A percentile compares a stretch with the other conserved stretches of the same genome.
Evolutionary conservation across 1,139 yeast genomes (phyloP).

Genomic region (Magnusiomyces suaveolens): DNA sequence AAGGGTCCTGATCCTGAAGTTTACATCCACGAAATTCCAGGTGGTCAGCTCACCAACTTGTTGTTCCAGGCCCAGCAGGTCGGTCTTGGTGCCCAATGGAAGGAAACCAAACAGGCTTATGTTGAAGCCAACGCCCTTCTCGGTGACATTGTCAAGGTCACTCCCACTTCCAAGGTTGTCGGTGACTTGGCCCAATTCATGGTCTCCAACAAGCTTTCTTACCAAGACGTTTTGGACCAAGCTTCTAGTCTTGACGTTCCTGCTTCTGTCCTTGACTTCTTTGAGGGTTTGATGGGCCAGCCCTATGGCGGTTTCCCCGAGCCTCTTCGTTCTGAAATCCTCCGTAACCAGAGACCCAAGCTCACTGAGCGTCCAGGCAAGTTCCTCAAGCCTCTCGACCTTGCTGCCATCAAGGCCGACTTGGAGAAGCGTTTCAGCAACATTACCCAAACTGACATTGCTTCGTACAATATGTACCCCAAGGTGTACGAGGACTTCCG

Average conservation of each 20-base stretch:
- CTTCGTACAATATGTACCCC: constrained; percentile 95
- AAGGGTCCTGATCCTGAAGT: constrained; percentile 99
- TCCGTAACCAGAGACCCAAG: constrained; percentile 84
- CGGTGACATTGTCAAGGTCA: constrained; percentile 95
- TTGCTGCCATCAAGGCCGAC: constrained; percentile 60
- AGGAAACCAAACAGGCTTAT: constrained; percentile 88
- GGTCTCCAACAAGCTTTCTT: constrained; percentile 85
- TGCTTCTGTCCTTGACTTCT: constrained; percentile 91
- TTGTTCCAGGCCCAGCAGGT: constrained; percentile 98
- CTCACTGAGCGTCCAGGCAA: constrained; percentile 87
- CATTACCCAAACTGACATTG: constrained; percentile 78
- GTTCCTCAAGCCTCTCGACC: constrained; percentile 71
- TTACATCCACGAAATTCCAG: constrained; percentile 96
- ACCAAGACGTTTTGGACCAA: constrained; percentile 76
- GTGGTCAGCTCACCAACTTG: constrained; percentile 96
- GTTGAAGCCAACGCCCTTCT: constrained; percentile 78
- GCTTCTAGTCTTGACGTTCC: constrained; percentile 96
- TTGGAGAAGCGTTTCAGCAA: constrained; percentile 42
- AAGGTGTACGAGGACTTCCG: constrained; percentile 86
- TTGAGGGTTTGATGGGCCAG: constrained; percentile 98
- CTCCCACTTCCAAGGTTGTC: constrained; percentile 97
- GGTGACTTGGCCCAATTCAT: constrained; percentile 98
- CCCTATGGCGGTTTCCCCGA: constrained; percentile 99
- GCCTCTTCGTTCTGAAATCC: constrained; percentile 84
- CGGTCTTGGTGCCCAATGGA: constrained; percentile 94